These are phyloP conservation scores for Talaromyces sp. DNA, from an alignment of 2,329 filamentous ascomycete genomes.

Conservation along the genomic window DNA sequence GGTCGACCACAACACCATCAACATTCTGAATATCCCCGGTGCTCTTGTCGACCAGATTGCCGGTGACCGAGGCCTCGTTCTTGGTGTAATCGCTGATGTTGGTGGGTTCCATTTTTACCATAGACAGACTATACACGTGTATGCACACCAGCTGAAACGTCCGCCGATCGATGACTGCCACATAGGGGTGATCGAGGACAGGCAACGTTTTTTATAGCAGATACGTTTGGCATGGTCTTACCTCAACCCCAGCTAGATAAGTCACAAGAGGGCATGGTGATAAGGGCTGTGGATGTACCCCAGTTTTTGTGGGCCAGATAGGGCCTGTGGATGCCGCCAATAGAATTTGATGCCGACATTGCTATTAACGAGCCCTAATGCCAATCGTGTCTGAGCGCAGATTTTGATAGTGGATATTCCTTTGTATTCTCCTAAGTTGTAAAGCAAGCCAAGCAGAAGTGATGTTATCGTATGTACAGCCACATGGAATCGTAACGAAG, in stretches of 20 bases:
- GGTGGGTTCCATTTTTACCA: neutral
- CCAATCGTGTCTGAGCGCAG: neutral
- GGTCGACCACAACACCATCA: constrained; percentile 7
- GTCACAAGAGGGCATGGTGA: neutral
- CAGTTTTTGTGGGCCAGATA: constrained; percentile 13
- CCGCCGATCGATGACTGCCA: neutral
- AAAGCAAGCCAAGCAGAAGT: neutral
- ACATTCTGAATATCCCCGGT: constrained; percentile 1
- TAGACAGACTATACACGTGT: neutral
- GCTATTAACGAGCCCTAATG: neutral
- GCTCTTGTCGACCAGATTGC: neutral
- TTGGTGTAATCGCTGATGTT: constrained; percentile 1
- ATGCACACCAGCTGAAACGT: neutral
- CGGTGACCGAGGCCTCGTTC: neutral
- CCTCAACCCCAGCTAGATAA: neutral
- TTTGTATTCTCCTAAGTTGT: neutral
- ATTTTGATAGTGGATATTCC: neutral
- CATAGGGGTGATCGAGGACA: neutral
- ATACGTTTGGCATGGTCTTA: neutral
- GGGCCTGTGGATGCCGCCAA: constrained; percentile 15
- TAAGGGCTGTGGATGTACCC: constrained; percentile 10
- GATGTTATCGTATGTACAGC: neutral
- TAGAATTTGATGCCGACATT: constrained; percentile 1
- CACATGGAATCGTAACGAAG: neutral
- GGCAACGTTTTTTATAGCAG: constrained; percentile 5